These are phyloP conservation scores for Candida sphagnicola DNA, from an alignment of 805 yeast species.

Conservation along the genomic window DNA sequence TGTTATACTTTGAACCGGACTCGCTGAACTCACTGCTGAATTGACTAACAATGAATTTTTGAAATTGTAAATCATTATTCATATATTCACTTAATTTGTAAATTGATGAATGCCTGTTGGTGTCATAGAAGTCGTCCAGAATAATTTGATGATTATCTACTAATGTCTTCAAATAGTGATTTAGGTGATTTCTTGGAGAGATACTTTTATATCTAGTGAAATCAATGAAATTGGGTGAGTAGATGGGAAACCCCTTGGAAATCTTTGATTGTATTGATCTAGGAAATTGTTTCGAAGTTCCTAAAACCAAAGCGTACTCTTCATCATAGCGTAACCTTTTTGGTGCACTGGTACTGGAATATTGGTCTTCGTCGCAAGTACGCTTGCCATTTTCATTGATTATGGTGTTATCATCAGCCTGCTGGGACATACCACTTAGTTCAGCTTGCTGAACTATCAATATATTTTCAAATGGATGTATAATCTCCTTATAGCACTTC, in stretches of 20 bases:
- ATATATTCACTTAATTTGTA: conserved; percentile 56
- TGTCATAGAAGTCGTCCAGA: not conserved
- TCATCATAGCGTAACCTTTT: not conserved
- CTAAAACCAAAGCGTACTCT: conserved; percentile 37
- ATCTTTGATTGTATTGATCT: conserved; percentile 45
- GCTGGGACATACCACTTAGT: not conserved
- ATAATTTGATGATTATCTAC: conserved; percentile 1
- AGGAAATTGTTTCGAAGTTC: conserved; percentile 41
- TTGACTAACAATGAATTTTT: conserved; percentile 20
- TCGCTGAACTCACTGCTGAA: not conserved
- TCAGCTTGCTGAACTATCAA: not conserved
- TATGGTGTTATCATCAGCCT: conserved; percentile 11
- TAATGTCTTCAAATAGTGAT: conserved; percentile 3
- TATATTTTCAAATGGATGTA: conserved; percentile 27
- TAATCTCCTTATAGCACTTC: conserved; percentile 48
- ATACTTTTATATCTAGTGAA: conserved; percentile 24
- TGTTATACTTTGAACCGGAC: not conserved
- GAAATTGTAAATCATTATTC: conserved; percentile 49
- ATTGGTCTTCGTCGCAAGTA: not conserved
- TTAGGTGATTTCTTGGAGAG: conserved; percentile 2
- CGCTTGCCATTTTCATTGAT: conserved; percentile 8
- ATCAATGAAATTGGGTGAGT: conserved; percentile 47
- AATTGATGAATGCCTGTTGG: conserved; percentile 32
- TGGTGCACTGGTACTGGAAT: not conserved
- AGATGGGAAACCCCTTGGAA: conserved; percentile 49